Percentiles rank a stretch among this genome's conserved stretches.
These are phyloP conservation scores for Podospora appendiculata DNA, from an alignment of 495 filamentous ascomycete genomes.

Conservation along the genomic window DNA sequence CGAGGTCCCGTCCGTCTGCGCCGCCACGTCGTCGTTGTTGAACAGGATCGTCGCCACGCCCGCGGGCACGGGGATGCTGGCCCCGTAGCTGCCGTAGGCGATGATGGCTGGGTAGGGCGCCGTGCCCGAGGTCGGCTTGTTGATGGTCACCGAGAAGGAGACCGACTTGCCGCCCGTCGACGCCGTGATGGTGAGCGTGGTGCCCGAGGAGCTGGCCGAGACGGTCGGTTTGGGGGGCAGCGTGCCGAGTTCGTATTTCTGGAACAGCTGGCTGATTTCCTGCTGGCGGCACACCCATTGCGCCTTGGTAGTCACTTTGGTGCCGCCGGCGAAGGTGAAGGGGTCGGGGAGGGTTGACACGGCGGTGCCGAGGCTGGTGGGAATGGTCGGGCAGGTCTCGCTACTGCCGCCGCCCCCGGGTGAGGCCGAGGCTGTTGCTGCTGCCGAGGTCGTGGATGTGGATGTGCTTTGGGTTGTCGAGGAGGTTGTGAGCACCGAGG, in stretches of 20 bases:
- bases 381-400: constrained; percentile 11
- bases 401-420: not conserved
- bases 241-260: constrained; percentile 45
- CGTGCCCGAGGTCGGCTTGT: constrained; percentile 20
- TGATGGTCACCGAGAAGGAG: constrained; percentile 42
- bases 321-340: constrained; percentile 41
- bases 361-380: constrained; percentile 6
- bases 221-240: constrained; percentile 36
- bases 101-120: constrained; percentile 43
- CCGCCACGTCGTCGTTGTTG: constrained; percentile 41
- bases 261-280: constrained; percentile 42
- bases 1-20: constrained; percentile 26
- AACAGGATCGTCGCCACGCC: constrained; percentile 42
- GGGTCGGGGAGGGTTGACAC: constrained; percentile 38
- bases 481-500: constrained; percentile 5
- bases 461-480: constrained; percentile 1
- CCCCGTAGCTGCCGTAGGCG: constrained; percentile 27
- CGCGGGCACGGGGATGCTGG: constrained; percentile 36
- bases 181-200: constrained; percentile 29
- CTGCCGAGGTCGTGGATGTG: not conserved
- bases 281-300: constrained; percentile 42
- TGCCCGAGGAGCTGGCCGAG: constrained; percentile 31
- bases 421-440: not conserved
- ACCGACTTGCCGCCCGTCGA: constrained; percentile 35
- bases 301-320: constrained; percentile 32